A percentile compares a stretch with the other conserved stretches of the same genome.
phyloP scores from a whole-genome alignment of 2,329 filamentous ascomycete genomes.

The Pseudocercospora eumusae region DNA sequence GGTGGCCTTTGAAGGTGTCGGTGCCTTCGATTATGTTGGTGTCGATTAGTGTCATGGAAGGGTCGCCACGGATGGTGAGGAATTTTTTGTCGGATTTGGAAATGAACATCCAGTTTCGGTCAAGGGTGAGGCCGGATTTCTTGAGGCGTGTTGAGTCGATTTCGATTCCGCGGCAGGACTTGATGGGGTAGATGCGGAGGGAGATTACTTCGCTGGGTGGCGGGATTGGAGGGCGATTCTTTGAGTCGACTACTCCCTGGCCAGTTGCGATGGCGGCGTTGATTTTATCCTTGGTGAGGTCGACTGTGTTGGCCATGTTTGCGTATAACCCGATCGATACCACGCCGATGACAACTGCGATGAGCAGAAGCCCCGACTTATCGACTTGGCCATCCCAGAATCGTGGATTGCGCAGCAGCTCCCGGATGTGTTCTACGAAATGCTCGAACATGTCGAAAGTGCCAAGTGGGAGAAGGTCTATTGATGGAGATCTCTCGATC shows the following conservation, averaged over 20 bases:
- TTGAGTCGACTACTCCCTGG: slow-evolving; percentile 28
- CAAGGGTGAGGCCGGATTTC: slow-evolving; percentile 61
- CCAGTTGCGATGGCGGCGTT: slow-evolving; percentile 29
- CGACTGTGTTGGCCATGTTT: slow-evolving; percentile 29
- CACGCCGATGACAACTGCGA: slow-evolving; percentile 31
- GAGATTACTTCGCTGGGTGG: slow-evolving; percentile 47
- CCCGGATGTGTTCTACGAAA: slow-evolving; percentile 9
- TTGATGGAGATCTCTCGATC: neutral
- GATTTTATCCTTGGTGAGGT: slow-evolving; percentile 18
- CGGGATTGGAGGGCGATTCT: slow-evolving; percentile 37
- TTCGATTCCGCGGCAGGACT: slow-evolving; percentile 65
- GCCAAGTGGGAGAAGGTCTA: neutral
- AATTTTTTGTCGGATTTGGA: slow-evolving; percentile 55
- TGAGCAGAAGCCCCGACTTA: slow-evolving; percentile 30
- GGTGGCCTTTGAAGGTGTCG: slow-evolving; percentile 33
- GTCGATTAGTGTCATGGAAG: slow-evolving; percentile 64
- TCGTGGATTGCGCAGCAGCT: slow-evolving; percentile 7
- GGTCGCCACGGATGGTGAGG: slow-evolving; percentile 62
- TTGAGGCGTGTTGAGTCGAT: slow-evolving; percentile 55
- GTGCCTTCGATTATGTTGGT: slow-evolving; percentile 51
- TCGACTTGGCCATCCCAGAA: slow-evolving; percentile 15
- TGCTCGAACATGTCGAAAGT: neutral
- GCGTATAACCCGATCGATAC: slow-evolving; percentile 32
- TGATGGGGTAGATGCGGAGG: slow-evolving; percentile 64
- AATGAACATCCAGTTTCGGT: slow-evolving; percentile 68